These are phyloP conservation scores for Camelina laxa DNA, from an alignment of 345 rosid genomes.

Conservation along the genomic window DNA sequence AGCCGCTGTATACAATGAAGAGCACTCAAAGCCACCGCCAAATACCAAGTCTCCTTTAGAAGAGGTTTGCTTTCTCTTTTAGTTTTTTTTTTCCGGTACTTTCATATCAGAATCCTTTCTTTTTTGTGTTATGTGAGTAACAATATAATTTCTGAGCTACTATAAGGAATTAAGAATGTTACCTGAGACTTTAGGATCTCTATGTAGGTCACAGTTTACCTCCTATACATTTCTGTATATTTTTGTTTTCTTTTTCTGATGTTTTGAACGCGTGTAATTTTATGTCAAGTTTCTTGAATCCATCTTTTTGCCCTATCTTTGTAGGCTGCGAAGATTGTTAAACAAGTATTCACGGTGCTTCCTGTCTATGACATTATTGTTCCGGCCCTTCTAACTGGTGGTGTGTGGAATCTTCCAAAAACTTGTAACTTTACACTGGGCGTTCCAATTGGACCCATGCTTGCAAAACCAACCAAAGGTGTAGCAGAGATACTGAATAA, in stretches of 20 bases:
- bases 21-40: slow-evolving; percentile 71
- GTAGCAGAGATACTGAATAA: slow-evolving; percentile 81
- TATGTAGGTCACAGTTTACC: background rate
- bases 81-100: slow-evolving; percentile 10
- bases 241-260: background rate
- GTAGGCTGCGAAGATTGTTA: slow-evolving; percentile 91
- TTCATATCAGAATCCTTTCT: slow-evolving; percentile 1
- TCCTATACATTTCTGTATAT: slow-evolving; percentile 16
- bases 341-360: slow-evolving; percentile 85
- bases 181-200: slow-evolving; percentile 23
- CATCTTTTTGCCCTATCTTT: slow-evolving; percentile 25
- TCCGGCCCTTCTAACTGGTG: slow-evolving; percentile 75
- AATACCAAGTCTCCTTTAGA: slow-evolving; percentile 76
- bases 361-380: slow-evolving; percentile 91
- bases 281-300: slow-evolving; percentile 7
- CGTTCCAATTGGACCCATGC: slow-evolving; percentile 95
- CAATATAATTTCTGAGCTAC: background rate
- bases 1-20: slow-evolving; percentile 80
- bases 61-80: slow-evolving; percentile 56
- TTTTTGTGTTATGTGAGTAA: slow-evolving; percentile 13
- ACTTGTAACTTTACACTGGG: slow-evolving; percentile 75
- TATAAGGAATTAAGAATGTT: background rate
- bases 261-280: background rate
- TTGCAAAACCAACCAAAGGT: slow-evolving; percentile 89
- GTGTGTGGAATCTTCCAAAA: slow-evolving; percentile 87